Conservation (phyloP, 768 basidiomycete genomes). For the Tricholoma terreum region DNA sequence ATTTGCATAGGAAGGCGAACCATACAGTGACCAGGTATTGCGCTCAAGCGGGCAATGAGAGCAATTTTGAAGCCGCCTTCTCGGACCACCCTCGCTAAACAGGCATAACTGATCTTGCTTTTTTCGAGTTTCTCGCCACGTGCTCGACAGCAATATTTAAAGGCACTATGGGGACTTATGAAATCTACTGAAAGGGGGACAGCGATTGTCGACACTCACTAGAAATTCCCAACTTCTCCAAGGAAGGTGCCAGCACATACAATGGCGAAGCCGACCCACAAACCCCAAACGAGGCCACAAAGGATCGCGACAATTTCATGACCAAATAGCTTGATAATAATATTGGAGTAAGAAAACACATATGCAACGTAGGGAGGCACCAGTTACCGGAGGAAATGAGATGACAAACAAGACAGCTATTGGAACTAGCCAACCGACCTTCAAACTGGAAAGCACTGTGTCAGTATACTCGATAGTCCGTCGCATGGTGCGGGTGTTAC, state of each 20-base stretch:
- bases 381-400: conserved; percentile 76
- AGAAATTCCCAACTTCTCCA: conserved; percentile 86
- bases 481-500: conserved; percentile 7
- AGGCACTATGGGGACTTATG: conserved; percentile 50
- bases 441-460: conserved; percentile 32
- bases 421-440: conserved; percentile 71
- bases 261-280: conserved; percentile 85
- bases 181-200: neutral
- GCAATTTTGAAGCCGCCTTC: conserved; percentile 89
- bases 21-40: conserved; percentile 82
- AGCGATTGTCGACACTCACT: conserved; percentile 43
- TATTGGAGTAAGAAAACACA: neutral
- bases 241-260: conserved; percentile 80
- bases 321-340: conserved; percentile 64
- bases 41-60: conserved; percentile 71
- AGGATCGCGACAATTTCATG: conserved; percentile 89
- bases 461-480: neutral
- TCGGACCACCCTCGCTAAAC: conserved; percentile 65
- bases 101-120: conserved; percentile 55
- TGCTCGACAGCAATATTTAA: conserved; percentile 73
- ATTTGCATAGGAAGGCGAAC: neutral
- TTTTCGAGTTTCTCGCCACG: conserved; percentile 75
- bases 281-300: conserved; percentile 88
- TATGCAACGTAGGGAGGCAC: neutral
- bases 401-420: conserved; percentile 80